Evolutionary conservation across 257 asterid genomes (phyloP).

Genomic region (Lithospermum erythrorhizon): DNA sequence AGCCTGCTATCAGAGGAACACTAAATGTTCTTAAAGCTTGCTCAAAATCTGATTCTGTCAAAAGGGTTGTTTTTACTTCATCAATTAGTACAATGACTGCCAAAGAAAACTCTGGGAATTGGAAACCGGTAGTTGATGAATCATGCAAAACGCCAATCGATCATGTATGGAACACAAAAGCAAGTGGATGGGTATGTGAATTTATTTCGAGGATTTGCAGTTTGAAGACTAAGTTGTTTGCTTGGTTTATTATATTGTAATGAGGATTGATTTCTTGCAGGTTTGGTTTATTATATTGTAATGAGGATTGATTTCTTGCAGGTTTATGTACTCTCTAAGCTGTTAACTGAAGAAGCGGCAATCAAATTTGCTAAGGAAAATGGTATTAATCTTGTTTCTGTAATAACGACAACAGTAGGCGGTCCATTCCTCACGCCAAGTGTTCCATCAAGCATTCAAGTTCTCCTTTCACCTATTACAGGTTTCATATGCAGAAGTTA

Average conservation of each 20-base stretch:
- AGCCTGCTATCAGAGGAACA: conserved; percentile 61
- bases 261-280: conserved; percentile 19
- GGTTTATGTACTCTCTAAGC: conserved; percentile 65
- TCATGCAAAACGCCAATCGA: conserved; percentile 38
- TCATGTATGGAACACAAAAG: conserved; percentile 47
- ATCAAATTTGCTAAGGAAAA: conserved; percentile 53
- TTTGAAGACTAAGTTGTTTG: neutral
- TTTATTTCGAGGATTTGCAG: conserved; percentile 1
- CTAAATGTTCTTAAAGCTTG: conserved; percentile 65
- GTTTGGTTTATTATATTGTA: conserved; percentile 6
- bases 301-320: conserved; percentile 10
- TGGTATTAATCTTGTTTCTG: conserved; percentile 52
- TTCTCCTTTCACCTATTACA: conserved; percentile 66
- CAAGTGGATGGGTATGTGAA: conserved; percentile 72
- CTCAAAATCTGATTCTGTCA: conserved; percentile 32
- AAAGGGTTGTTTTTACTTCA: conserved; percentile 59
- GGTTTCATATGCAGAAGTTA: conserved; percentile 23
- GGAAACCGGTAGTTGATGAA: conserved; percentile 58
- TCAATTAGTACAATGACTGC: conserved; percentile 76
- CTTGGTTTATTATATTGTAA: conserved; percentile 2
- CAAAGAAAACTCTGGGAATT: conserved; percentile 46
- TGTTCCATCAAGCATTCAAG: conserved; percentile 67
- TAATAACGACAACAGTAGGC: conserved; percentile 61
- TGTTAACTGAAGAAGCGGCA: conserved; percentile 66
- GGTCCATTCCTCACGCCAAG: conserved; percentile 71